phyloP scores from a whole-genome alignment of 2,329 filamentous ascomycete species.

The Ascochyta rabiei region DNA sequence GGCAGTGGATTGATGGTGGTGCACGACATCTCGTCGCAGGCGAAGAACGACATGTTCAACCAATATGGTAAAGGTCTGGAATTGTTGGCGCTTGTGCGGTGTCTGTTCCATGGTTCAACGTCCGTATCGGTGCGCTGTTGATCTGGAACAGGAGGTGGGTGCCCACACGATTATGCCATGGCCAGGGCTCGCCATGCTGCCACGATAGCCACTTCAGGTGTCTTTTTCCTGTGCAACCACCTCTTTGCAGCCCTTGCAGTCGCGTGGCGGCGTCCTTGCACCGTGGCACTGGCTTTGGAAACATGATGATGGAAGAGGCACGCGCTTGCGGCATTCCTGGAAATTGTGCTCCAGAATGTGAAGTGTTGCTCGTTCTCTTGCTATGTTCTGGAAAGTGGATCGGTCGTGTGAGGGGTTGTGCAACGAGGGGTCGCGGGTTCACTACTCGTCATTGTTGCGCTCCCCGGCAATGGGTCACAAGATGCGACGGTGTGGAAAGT shows the following conservation, averaged over 20 bases:
- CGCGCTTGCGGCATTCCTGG: slow-evolving; percentile 19
- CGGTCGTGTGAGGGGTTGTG: slow-evolving; percentile 11
- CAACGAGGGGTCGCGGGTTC: slow-evolving; percentile 3
- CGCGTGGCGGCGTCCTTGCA: slow-evolving; percentile 20
- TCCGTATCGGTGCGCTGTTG: neutral
- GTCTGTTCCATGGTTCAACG: slow-evolving; percentile 17
- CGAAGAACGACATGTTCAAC: slow-evolving; percentile 18
- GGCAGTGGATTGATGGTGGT: slow-evolving; percentile 7
- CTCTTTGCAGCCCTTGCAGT: slow-evolving; percentile 17
- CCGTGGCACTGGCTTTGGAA: slow-evolving; percentile 6
- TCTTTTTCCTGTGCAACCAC: slow-evolving; percentile 16
- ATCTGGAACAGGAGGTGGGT: slow-evolving; percentile 11
- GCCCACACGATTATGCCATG: slow-evolving; percentile 15
- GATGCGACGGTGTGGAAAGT: slow-evolving; percentile 3
- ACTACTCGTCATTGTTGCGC: slow-evolving; percentile 3
- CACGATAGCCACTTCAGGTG: slow-evolving; percentile 13
- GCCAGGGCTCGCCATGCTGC: slow-evolving; percentile 9
- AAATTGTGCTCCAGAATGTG: slow-evolving; percentile 8
- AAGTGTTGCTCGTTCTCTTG: slow-evolving; percentile 14
- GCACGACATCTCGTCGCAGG: slow-evolving; percentile 10
- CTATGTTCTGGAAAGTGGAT: slow-evolving; percentile 13
- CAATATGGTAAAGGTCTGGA: slow-evolving; percentile 14
- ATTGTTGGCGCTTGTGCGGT: slow-evolving; percentile 16
- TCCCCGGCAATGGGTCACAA: neutral
- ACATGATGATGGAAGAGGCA: slow-evolving; percentile 18